phyloP scores from a whole-genome alignment of 2,329 filamentous ascomycete species.

The Phaeosphaeriaceae sp. region DNA sequence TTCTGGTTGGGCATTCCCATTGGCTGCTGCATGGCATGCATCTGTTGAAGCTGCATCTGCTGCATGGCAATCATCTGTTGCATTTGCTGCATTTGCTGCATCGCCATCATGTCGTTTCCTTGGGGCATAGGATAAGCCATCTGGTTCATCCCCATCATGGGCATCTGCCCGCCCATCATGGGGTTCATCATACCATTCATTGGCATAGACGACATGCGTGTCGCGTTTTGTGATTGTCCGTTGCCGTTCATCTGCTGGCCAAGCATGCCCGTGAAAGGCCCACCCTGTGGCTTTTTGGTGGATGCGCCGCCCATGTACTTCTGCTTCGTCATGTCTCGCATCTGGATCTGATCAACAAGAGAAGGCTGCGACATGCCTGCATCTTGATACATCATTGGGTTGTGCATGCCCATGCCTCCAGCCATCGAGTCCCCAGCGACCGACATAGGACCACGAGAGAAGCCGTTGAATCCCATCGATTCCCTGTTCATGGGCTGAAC shows the following conservation, averaged over 20 bases:
- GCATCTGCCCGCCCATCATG: slow-evolving; percentile 34
- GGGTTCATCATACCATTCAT: slow-evolving; percentile 30
- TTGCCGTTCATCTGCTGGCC: slow-evolving; percentile 42
- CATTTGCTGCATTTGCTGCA: slow-evolving; percentile 79
- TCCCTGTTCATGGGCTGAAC: slow-evolving; percentile 43
- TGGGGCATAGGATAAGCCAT: slow-evolving; percentile 71
- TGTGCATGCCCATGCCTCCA: slow-evolving; percentile 22
- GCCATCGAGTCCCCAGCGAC: slow-evolving; percentile 41
- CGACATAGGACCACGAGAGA: slow-evolving; percentile 40
- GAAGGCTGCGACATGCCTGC: slow-evolving; percentile 40
- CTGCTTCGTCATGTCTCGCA: slow-evolving; percentile 44
- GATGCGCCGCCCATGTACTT: slow-evolving; percentile 47
- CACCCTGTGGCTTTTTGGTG: slow-evolving; percentile 36
- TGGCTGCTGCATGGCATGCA: slow-evolving; percentile 42
- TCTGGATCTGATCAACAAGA: slow-evolving; percentile 47
- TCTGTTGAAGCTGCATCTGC: slow-evolving; percentile 69
- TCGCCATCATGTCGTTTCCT: slow-evolving; percentile 77
- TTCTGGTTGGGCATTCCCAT: slow-evolving; percentile 28
- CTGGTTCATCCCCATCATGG: slow-evolving; percentile 40
- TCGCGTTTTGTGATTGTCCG: slow-evolving; percentile 27
- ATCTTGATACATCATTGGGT: slow-evolving; percentile 39
- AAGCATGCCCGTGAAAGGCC: slow-evolving; percentile 45
- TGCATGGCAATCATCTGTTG: slow-evolving; percentile 45
- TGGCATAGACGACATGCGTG: slow-evolving; percentile 37
- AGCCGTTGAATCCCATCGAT: slow-evolving; percentile 47